Evolutionary conservation across 148 eudicot genomes (phyloP), one percentile per base, ranked within the genome.

Genomic region (Heliosperma pusillum): DNA sequence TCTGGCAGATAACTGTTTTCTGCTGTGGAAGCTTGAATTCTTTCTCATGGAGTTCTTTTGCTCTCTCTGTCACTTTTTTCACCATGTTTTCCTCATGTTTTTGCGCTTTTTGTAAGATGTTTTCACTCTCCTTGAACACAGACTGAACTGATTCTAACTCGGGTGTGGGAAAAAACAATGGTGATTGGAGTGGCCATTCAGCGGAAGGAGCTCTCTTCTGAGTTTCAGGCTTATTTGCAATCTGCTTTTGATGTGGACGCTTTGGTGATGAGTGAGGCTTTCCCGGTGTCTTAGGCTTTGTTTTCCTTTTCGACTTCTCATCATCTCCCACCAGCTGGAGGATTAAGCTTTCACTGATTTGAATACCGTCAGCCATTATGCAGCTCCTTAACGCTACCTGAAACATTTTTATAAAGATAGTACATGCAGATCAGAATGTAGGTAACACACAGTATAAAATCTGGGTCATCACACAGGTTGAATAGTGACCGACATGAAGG

Each of bases 41-140:
- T 73, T 90, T 91, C 29, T 94, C 98, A 63, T 86, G 97, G 62
- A 94, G 98, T 69, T 94, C 90, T 80, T 91, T 91, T 4, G 98
- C 97, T 45, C 85, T 87, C 71, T 87, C 82, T 21, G 97, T 86
- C 63, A 94, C 97, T 79, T 91, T 84, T 77, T 87, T 83, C 77
- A 80, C 59, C 93, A 87, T 82, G 65, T 88, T 84, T n/a, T 88
- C 86, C 75, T 87, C 92, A 40, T 87, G 84, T 78, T 87, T 88
- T 78, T 85, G 81, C 80, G 91, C 60, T 75, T 79, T 90, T 77
- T 94, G 97, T 80, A 91, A 61, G 58, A 91, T 87, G 56, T 70
- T 86, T 78, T 91, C 93, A 64, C 98, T 91, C 79, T 87, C 96
- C 82, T 82, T 76, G 65, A 91, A 76, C 25, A 89, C 88, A 55